Evolutionary conservation across 2,329 filamentous ascomycete species (phyloP), one percentile per base, ranked within the genome.

Genomic region (Hymenoscyphus albidus): DNA sequence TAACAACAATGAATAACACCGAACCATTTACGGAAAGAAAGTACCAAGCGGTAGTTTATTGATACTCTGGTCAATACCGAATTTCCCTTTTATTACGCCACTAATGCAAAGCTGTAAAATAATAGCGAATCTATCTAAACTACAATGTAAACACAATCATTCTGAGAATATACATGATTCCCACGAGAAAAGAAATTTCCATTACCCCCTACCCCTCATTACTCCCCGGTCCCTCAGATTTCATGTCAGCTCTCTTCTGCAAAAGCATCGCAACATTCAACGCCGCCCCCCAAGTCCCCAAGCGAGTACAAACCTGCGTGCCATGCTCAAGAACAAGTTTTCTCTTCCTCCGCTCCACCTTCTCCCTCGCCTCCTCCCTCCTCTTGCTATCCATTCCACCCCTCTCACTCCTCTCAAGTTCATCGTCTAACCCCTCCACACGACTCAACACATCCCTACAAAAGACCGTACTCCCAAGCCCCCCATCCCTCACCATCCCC

Each of bases 211-310:
- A 27, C 27, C 44, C 44, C 5, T 31, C 51, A 16, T 22, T 18
- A 56, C n/a, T 18, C 51, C 51, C 7, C 27, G 2, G 16, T 4
- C 16, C n/a, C 44, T 18, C 18, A 59, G 3, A 13, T 64, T 51
- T 67, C 54, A 68, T 64, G 58, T 72, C 68, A 18, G 68, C 65
- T 35, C 67, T 62, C 38, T 64, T 62, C 58, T 69, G 66, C 57
- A 72, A 42, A 40, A 70, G 51, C 40, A 70, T 42, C 10, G 70
- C 70, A 62, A 72, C 44, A 63, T 70, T 70, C 42, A 71, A 56
- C 38, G 67, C 62, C 2, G 64, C 66, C 40, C 67, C 69, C 70
- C 69, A 73, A 59, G 70, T 73, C 1, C 68, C 69, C 39, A 69
- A 51, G 9, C 61, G 57, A 27, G 63, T 71, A 42, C 72, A 39